phyloP scores from a whole-genome alignment of 345 rosid species.

The Combretum micranthum region DNA sequence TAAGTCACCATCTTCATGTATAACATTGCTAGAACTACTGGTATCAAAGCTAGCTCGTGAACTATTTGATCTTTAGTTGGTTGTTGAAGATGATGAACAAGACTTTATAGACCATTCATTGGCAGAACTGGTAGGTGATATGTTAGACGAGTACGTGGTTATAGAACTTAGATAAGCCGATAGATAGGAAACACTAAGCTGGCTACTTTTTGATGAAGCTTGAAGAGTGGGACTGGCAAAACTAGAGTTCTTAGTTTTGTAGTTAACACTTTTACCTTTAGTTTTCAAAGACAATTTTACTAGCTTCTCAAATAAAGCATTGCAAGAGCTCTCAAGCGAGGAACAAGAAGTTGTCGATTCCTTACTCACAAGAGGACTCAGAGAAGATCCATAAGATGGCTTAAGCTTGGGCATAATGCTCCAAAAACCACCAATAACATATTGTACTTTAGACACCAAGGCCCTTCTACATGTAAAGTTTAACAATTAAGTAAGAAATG shows the following conservation, averaged over 20 bases:
- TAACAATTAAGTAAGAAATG: not conserved
- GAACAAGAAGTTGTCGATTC: slow-evolving; percentile 57
- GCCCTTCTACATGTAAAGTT: slow-evolving; percentile 46
- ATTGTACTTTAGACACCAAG: slow-evolving; percentile 22
- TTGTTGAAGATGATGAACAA: slow-evolving; percentile 44
- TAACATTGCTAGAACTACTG: slow-evolving; percentile 19
- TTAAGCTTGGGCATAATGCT: slow-evolving; percentile 37
- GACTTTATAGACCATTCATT: slow-evolving; percentile 76
- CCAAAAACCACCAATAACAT: slow-evolving; percentile 21
- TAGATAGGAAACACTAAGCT: slow-evolving; percentile 25
- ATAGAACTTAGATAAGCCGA: slow-evolving; percentile 38
- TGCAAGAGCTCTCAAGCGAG: slow-evolving; percentile 55
- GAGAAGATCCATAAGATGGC: slow-evolving; percentile 33
- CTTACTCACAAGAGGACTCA: slow-evolving; percentile 40
- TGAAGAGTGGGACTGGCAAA: slow-evolving; percentile 26
- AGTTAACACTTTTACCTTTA: slow-evolving; percentile 26
- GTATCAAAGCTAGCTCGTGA: slow-evolving; percentile 36
- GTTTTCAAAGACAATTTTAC: slow-evolving; percentile 30
- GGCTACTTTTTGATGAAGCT: slow-evolving; percentile 31
- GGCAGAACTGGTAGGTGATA: slow-evolving; percentile 62
- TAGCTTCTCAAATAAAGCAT: slow-evolving; percentile 39
- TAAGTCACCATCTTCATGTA: slow-evolving; percentile 11
- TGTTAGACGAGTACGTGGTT: slow-evolving; percentile 38
- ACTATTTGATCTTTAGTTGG: slow-evolving; percentile 34
- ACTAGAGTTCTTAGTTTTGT: slow-evolving; percentile 23